Evolutionary conservation across 2,329 filamentous ascomycete species (phyloP), one percentile per base, ranked within the genome.

Genomic region (Gliomastix tumulicola): DNA sequence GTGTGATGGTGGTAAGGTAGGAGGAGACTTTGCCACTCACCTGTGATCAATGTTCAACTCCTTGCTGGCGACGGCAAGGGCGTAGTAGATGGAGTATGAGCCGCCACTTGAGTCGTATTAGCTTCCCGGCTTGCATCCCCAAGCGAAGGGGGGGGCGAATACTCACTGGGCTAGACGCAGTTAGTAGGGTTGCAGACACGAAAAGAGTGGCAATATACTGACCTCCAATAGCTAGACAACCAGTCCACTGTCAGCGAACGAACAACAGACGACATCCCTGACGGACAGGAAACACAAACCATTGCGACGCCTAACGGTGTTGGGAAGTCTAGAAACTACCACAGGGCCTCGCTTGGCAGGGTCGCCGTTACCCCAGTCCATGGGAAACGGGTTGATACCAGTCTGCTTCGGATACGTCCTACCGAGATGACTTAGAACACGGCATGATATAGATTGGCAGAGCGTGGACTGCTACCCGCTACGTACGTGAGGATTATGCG

Each of bases 21-120:
- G n/a, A n/a, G n/a, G n/a, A n/a, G n/a, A n/a, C n/a, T n/a, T n/a
- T n/a, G 25, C 12, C 11, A 44, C 61, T 37, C 53, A 74, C 73
- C 62, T 84, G 61, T 96, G 89, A 48, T 94, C 82, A 28, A 79
- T 72, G 43, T 87, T 79, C 40, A 97, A 75, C 56, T 97, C 84
- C 50, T 90, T 89, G 56, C 87, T 92, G 17, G 90, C 90, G 45
- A 97, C 81, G 11, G 90, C 90, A 20, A 97, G 74, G 17, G 90
- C 90, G 55, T 94, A 88, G 66, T 97, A 97, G 45, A 96, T 90
- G 43, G 87, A 88, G 59, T 98, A 97, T 5, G 88, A 96, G 39
- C 92, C 90, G 44, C 92, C 90, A 27, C 62, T 66, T 21, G 7
- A 33, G 4, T 16, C 16, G 33, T 38, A 16, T 33, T 18, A 38